Evolutionary conservation across 495 filamentous ascomycete genomes (phyloP).

Genomic region (Filosporella fistucella): DNA sequence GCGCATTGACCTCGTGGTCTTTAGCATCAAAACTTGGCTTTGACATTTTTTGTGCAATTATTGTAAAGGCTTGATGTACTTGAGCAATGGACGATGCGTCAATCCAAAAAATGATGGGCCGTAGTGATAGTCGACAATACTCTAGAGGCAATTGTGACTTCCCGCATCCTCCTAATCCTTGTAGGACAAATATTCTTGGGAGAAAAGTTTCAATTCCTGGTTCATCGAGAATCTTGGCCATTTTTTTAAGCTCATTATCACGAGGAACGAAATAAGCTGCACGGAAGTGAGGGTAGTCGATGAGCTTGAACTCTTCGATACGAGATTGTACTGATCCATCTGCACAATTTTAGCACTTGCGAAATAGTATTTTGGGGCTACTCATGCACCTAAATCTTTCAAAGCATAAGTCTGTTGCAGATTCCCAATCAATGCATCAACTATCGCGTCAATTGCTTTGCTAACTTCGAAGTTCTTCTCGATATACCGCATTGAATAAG

Average conservation of each 20-base stretch:
- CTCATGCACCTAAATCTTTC: neutral
- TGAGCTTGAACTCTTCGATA: neutral
- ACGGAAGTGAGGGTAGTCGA: neutral
- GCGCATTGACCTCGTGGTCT: slow-evolving; percentile 7
- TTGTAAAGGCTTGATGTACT: slow-evolving; percentile 11
- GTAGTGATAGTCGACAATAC: slow-evolving; percentile 22
- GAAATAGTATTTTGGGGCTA: neutral
- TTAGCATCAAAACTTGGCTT: slow-evolving; percentile 3
- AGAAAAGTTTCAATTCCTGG: neutral
- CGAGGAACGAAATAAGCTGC: neutral
- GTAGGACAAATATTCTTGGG: slow-evolving; percentile 15
- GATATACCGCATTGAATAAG: neutral
- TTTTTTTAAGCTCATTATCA: neutral
- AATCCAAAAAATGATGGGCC: slow-evolving; percentile 29
- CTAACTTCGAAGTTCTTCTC: too few relatives aligned
- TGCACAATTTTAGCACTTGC: neutral
- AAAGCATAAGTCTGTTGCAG: neutral
- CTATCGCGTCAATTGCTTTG: neutral
- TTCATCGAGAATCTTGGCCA: neutral
- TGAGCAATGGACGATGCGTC: slow-evolving; percentile 20
- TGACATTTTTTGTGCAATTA: slow-evolving; percentile 11
- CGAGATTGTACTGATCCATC: neutral
- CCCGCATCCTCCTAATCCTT: slow-evolving; percentile 31
- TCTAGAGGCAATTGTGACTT: slow-evolving; percentile 33
- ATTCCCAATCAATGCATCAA: neutral